Evolutionary conservation across 495 filamentous ascomycete species (phyloP).

Genomic region (Poronia punctata): DNA sequence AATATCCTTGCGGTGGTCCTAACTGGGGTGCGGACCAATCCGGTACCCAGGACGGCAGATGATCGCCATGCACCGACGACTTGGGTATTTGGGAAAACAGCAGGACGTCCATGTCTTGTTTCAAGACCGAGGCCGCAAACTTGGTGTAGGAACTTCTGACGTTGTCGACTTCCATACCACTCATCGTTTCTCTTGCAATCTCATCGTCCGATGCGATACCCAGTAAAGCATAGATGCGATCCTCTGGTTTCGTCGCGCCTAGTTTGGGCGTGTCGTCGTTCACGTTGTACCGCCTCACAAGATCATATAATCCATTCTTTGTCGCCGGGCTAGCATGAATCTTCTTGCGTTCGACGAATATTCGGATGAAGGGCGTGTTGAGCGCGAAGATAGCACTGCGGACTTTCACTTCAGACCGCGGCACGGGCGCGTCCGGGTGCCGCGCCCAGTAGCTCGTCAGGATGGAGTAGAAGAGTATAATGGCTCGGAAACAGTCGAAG

Average conservation of each 20-base stretch:
- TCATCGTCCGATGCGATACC: constrained; percentile 1
- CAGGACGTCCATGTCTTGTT: constrained; percentile 4
- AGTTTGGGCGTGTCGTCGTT: constrained; percentile 5
- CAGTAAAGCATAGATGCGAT: constrained; percentile 6
- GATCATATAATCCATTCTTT: background rate
- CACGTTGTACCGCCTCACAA: constrained; percentile 3
- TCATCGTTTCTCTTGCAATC: background rate
- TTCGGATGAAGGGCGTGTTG: background rate
- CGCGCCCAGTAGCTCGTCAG: background rate
- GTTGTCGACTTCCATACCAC: constrained; percentile 2
- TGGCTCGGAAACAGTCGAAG: constrained; percentile 1
- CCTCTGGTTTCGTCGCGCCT: constrained; percentile 2
- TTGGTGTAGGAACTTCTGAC: constrained; percentile 2
- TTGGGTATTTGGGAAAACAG: constrained; percentile 1
- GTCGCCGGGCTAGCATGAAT: background rate
- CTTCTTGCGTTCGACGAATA: background rate
- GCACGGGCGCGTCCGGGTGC: background rate
- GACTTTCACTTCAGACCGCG: background rate
- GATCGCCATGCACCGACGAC: background rate
- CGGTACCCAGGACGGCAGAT: constrained; percentile 4
- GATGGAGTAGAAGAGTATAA: constrained; percentile 1
- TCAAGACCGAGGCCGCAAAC: constrained; percentile 4
- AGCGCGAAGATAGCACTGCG: background rate
- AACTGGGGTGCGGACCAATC: constrained; percentile 1
- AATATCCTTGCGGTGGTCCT: constrained; percentile 1